phyloP scores from a whole-genome alignment of 1,284 basidiomycete species.

The Fomes fomentarius region DNA sequence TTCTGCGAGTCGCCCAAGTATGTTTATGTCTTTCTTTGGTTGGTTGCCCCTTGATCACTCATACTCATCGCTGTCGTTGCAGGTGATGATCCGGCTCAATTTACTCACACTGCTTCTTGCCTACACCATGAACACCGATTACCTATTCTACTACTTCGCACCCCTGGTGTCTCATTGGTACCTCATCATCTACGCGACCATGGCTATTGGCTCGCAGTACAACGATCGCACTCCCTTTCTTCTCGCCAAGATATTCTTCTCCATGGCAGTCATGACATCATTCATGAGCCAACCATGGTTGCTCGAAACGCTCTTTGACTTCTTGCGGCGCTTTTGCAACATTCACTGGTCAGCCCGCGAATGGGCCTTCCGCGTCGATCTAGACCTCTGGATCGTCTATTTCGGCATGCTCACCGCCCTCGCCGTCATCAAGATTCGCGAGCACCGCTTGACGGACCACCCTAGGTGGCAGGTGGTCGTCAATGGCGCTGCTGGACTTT shows the following conservation, averaged over 20 bases:
- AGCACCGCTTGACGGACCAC: constrained; percentile 72
- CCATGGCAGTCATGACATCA: constrained; percentile 61
- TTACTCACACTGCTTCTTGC: constrained; percentile 80
- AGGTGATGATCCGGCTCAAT: constrained; percentile 84
- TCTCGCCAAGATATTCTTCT: constrained; percentile 68
- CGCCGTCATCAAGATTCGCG: constrained; percentile 75
- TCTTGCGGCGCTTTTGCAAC: constrained; percentile 66
- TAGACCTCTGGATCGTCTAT: constrained; percentile 90
- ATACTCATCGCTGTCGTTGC: constrained; percentile 11
- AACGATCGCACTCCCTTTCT: constrained; percentile 76
- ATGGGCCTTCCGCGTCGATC: constrained; percentile 85
- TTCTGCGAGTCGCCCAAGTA: constrained; percentile 73
- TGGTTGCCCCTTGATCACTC: background rate
- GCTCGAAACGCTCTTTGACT: constrained; percentile 63
- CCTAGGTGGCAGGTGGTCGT: constrained; percentile 62
- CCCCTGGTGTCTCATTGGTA: constrained; percentile 86
- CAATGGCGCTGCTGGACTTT: constrained; percentile 50
- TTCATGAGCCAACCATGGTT: constrained; percentile 71
- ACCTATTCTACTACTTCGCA: constrained; percentile 88
- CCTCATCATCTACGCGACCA: constrained; percentile 81
- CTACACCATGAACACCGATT: constrained; percentile 90
- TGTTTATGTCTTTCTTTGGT: constrained; percentile 13
- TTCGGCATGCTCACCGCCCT: constrained; percentile 82
- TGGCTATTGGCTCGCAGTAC: constrained; percentile 70
- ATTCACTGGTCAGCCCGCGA: constrained; percentile 85